Conservation (phyloP, 2,329 filamentous ascomycete genomes). For the Penicillium vulpinum region DNA sequence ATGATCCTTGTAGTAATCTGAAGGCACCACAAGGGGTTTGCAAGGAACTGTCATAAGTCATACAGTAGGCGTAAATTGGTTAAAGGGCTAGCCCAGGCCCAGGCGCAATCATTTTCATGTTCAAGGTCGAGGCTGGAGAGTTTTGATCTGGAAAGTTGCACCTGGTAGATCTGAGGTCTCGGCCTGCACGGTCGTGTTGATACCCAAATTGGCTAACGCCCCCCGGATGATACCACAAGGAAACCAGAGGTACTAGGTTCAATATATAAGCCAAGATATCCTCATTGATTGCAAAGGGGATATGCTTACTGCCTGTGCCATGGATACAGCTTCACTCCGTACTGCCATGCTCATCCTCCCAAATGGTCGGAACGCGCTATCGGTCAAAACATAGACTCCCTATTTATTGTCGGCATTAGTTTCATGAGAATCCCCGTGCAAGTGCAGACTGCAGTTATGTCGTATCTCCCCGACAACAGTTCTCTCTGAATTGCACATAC, state of each 20-base stretch:
- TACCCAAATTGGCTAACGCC: slow-evolving; percentile 86
- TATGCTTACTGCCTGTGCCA: slow-evolving; percentile 72
- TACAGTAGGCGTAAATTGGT: not conserved
- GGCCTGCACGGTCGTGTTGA: slow-evolving; percentile 86
- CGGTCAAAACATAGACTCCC: slow-evolving; percentile 95
- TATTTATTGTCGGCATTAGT: slow-evolving; percentile 32
- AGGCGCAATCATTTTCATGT: not conserved
- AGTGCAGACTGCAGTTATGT: not conserved
- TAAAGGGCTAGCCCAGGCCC: slow-evolving; percentile 3
- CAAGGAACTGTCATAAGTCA: not conserved
- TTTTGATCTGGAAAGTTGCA: slow-evolving; percentile 96
- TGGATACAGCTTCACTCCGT: slow-evolving; percentile 68
- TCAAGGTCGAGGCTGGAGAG: slow-evolving; percentile 66
- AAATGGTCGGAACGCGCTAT: slow-evolving; percentile 87
- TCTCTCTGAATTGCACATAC: slow-evolving; percentile 47
- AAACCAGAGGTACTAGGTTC: slow-evolving; percentile 82
- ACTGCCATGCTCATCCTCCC: slow-evolving; percentile 83
- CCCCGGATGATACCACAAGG: slow-evolving; percentile 91
- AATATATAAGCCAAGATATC: slow-evolving; percentile 3
- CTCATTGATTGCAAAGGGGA: not conserved
- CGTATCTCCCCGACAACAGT: not conserved
- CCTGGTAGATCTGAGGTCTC: slow-evolving; percentile 83
- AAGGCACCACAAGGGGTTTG: not conserved
- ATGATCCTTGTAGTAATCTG: not conserved
- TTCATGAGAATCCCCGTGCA: not conserved